phyloP scores from a whole-genome alignment of 2,329 filamentous ascomycete species.

The Neonectria neomacrospora region DNA sequence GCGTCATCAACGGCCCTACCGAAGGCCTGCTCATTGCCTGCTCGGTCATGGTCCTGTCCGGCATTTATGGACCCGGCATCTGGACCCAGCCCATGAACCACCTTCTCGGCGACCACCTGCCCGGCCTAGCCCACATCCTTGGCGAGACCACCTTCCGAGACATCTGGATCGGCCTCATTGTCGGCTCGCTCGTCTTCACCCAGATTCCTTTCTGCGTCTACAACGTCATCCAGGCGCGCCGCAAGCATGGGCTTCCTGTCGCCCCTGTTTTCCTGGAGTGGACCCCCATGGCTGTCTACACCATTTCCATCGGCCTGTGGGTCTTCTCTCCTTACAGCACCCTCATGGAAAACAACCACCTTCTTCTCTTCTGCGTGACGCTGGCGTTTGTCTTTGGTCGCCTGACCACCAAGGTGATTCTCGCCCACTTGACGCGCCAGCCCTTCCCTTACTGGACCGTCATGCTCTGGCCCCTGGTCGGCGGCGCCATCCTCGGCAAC shows the following conservation, averaged over 20 bases:
- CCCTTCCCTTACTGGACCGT: slow-evolving; percentile 98
- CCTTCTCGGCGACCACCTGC: slow-evolving; percentile 67
- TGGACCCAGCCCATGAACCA: slow-evolving; percentile 82
- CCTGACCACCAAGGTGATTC: slow-evolving; percentile 99
- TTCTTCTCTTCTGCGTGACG: slow-evolving; percentile 91
- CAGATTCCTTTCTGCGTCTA: slow-evolving; percentile 91
- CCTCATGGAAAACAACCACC: slow-evolving; percentile 83
- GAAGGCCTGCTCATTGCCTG: slow-evolving; percentile 94
- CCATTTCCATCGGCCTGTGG: slow-evolving; percentile 80
- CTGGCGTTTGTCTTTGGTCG: slow-evolving; percentile 98
- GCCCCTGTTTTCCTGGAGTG: slow-evolving; percentile 91
- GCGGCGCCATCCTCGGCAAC: slow-evolving; percentile 85
- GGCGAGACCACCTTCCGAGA: slow-evolving; percentile 83
- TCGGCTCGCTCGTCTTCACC: slow-evolving; percentile 71
- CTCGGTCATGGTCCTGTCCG: slow-evolving; percentile 85
- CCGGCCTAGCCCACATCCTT: slow-evolving; percentile 67
- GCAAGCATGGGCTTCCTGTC: slow-evolving; percentile 76
- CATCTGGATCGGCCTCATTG: slow-evolving; percentile 82
- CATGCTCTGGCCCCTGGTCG: slow-evolving; percentile 86
- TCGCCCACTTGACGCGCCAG: slow-evolving; percentile 92
- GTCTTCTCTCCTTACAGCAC: slow-evolving; percentile 89
- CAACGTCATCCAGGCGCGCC: slow-evolving; percentile 84
- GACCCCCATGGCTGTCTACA: slow-evolving; percentile 89
- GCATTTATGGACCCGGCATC: slow-evolving; percentile 86
- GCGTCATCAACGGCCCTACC: slow-evolving; percentile 96